These are phyloP conservation scores for Eucalyptus sp. DNA, from an alignment of 345 rosid species.

Conservation along the genomic window DNA sequence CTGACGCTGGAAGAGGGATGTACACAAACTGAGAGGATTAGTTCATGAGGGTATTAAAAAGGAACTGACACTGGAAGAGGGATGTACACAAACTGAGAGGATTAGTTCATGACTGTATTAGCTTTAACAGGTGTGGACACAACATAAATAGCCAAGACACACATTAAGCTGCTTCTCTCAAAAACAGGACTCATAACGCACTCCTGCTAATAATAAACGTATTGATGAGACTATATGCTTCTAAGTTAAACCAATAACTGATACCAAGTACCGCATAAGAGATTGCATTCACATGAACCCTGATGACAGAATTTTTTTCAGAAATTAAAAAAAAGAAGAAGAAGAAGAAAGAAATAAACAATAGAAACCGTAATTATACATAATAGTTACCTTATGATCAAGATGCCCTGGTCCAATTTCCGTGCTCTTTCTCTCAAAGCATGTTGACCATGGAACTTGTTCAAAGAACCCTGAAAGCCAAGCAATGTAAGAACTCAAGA, in stretches of 20 bases:
- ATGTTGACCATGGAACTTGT: conserved; percentile 98
- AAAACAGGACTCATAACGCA: not conserved
- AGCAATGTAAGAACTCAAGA: not conserved
- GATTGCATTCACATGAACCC: not conserved
- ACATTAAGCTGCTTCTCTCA: not conserved
- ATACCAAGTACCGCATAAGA: not conserved
- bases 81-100: not conserved
- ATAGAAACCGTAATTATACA: not conserved
- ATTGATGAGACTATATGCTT: not conserved
- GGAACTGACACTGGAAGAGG: not conserved
- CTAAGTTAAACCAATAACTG: not conserved
- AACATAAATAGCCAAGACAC: not conserved
- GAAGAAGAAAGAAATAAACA: not conserved
- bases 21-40: not conserved
- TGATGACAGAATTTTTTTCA: not conserved
- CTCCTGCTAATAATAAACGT: not conserved
- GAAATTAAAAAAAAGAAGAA: not conserved
- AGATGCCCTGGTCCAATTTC: conserved; percentile 83
- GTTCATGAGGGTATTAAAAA: not conserved
- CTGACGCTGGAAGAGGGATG: not conserved
- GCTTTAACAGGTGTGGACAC: not conserved
- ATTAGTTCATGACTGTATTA: not conserved
- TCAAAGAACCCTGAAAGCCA: conserved; percentile 60
- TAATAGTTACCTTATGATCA: conserved; percentile 62
- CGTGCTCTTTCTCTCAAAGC: conserved; percentile 89